Evolutionary conservation across 305 asterid genomes (phyloP), one percentile per base, ranked within the genome.

Genomic region (Rubia tinctorum): DNA sequence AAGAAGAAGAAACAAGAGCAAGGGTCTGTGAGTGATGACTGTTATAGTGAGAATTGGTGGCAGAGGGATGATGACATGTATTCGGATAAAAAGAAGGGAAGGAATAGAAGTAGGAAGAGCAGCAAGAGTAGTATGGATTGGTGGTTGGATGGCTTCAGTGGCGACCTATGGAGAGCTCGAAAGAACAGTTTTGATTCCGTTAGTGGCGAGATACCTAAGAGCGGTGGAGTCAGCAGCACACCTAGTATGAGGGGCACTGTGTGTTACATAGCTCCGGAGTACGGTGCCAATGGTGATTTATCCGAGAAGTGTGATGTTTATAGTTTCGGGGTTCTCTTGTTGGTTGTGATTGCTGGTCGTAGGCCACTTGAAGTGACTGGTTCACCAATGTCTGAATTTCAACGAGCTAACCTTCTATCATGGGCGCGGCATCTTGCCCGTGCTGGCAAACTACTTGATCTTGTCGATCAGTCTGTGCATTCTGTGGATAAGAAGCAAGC

Each of bases 161-260:
- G 97, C 2, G 99, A 94, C 73, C 90, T 94, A 2, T 84, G 98
- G 93, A 85, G 79, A 83, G 88, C 91, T 9, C 86, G 91, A 27
- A 84, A 82, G 55, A 89, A 85, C 42, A 89, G 96, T 73, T 82
- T 72, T 2, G 99, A 95, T 77, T 88, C 97, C 3, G 78, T 84
- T 56, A 90, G 96, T 73, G 96, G 94, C 25, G 99, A 92, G 42
- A 86, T 95, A 58, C 91, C 93, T 0, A 92, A 77, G 77, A 95
- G 99, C 71, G 96, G 98, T 65, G 97, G 93, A n/a, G 75, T 92
- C n/a, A 92, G 97, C 77, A 95, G 98, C 91, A 95, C 99, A 2
- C 98, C 96, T 0, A 95, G 99, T 70, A 89, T 90, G 99, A 87
- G 98, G 67, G 99, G 99, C 39, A 92, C 99, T 1, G 93, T 92